Evolutionary conservation across 441 rosid species (phyloP).

Genomic region (Erysimum cheiri): DNA sequence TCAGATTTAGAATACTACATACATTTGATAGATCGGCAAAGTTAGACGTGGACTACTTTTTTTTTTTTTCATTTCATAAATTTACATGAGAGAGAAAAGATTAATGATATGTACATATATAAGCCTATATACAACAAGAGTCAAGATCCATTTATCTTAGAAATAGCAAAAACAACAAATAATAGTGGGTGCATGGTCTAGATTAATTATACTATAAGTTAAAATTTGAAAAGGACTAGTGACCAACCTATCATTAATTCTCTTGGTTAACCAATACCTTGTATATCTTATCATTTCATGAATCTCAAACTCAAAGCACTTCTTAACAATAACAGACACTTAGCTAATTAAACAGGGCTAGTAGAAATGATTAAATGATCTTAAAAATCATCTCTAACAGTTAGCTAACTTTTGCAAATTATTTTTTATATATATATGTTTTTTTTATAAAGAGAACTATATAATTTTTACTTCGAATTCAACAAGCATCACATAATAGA

Average conservation of each 20-base stretch:
- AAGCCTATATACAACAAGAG: neutral
- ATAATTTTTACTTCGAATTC: neutral
- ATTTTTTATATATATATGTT: no score
- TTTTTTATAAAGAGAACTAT: neutral
- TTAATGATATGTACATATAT: neutral
- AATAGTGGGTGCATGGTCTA: constrained; percentile 11
- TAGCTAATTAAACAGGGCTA: no score
- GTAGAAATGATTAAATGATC: neutral
- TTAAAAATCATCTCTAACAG: neutral
- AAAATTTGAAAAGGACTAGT: constrained; percentile 35
- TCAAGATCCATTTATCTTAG: constrained; percentile 20
- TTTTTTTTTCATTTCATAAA: neutral
- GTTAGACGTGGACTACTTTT: neutral
- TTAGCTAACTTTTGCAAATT: neutral
- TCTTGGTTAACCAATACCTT: neutral
- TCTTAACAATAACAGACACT: neutral
- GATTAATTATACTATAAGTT: constrained; percentile 20
- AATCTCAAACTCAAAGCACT: constrained; percentile 5
- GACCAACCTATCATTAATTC: constrained; percentile 37
- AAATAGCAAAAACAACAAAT: constrained; percentile 7
- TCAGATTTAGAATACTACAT: constrained; percentile 2
- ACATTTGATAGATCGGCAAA: neutral
- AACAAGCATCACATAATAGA: neutral
- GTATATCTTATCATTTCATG: constrained; percentile 6
- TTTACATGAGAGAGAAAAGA: neutral